A percentile compares a stretch with the other conserved stretches of the same genome.
Evolutionary conservation across 2,329 filamentous ascomycete genomes (phyloP).

Genomic region (Clonostachys sp.): DNA sequence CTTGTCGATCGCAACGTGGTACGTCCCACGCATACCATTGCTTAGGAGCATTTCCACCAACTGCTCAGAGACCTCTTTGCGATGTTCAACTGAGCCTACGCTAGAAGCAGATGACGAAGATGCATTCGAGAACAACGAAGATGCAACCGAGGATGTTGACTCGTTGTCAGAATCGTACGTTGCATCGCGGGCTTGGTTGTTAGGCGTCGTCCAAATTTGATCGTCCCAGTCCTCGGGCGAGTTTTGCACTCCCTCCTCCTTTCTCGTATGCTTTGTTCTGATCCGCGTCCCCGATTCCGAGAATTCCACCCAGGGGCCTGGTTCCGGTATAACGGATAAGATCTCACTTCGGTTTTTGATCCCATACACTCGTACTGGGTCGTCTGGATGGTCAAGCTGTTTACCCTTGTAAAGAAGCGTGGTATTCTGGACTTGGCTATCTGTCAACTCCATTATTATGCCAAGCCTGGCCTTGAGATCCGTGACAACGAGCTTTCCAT

Average conservation of each 20-base stretch:
- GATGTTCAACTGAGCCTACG: not conserved
- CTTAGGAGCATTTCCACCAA: not conserved
- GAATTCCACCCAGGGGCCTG: no score
- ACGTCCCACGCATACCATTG: not conserved
- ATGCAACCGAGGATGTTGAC: not conserved
- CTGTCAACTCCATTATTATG: conserved; percentile 59
- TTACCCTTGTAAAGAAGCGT: conserved; percentile 72
- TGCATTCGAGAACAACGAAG: not conserved
- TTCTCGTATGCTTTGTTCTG: no score
- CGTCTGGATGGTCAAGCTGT: conserved; percentile 60
- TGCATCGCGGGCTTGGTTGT: no score
- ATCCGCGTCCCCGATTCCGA: no score
- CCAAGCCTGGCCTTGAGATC: conserved; percentile 66
- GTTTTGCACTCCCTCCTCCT: no score
- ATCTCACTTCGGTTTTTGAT: conserved; percentile 58
- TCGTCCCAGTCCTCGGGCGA: no score
- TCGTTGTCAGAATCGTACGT: not conserved
- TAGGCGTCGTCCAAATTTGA: no score
- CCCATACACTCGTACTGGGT: conserved; percentile 54
- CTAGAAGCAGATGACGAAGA: not conserved
- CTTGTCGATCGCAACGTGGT: not conserved
- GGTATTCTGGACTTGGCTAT: conserved; percentile 45
- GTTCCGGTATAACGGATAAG: conserved; percentile 37
- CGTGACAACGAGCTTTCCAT: conserved; percentile 63
- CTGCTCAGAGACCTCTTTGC: not conserved